Conservation (phyloP, 2,329 filamentous ascomycete genomes). For the Teratosphaeria pseudoeucalypti region DNA sequence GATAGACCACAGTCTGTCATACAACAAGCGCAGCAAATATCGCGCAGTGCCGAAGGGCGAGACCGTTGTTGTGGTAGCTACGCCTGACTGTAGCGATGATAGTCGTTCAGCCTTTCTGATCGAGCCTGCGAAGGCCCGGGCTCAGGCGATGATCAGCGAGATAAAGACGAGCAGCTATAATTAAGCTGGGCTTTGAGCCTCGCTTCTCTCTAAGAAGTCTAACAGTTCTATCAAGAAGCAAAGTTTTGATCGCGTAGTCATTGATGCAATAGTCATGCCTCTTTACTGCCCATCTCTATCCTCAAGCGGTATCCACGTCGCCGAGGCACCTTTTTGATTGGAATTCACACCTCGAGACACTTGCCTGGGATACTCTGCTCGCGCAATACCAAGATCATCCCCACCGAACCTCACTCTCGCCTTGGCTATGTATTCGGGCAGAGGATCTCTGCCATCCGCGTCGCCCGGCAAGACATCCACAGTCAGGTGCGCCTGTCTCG, state of each 20-base stretch:
- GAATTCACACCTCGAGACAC: not conserved
- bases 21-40: not conserved
- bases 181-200: not conserved
- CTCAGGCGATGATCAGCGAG: not conserved
- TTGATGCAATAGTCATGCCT: not conserved
- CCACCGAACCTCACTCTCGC: not conserved
- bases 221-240: not conserved
- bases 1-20: too few relatives aligned
- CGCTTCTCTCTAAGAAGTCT: not conserved
- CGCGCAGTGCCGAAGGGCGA: not conserved
- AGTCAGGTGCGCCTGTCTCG: not conserved
- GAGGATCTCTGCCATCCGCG: not conserved
- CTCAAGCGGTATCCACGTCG: not conserved
- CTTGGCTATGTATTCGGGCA: not conserved
- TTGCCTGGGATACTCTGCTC: not conserved
- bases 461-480: not conserved
- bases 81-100: not conserved
- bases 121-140: not conserved
- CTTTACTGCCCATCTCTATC: not conserved
- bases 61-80: not conserved
- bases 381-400: not conserved
- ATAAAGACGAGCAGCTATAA: not conserved
- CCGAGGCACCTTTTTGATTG: not conserved
- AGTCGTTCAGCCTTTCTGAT: not conserved
- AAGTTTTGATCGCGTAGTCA: not conserved